Base-by-base conservation (phyloP, 2,329 filamentous ascomycete genomes). In the Rutstroemia sp. region DNA sequence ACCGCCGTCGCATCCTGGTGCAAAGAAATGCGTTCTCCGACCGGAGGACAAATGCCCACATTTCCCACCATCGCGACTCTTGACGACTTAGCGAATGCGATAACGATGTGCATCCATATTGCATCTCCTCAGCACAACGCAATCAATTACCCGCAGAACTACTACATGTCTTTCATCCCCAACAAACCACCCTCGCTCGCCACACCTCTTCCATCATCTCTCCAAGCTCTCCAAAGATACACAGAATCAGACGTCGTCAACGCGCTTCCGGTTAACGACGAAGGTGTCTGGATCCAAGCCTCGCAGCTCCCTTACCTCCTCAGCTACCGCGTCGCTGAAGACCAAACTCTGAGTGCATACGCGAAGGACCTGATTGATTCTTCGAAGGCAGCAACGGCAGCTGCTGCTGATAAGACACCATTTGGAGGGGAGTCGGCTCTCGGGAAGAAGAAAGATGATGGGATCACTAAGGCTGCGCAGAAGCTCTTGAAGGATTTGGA, bases 71-170 rank as follows among this genome's bases (percentile, higher is more conserved):
- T 78, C 58, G 66, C 63, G 27, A 74, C 74, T 0, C 49, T 77
- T 12, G 70, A 73, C 12, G 64, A 71, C 19, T 68, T 79, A 0
- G 65, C 71, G 40, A 73, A 79, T 60, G 74, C 72, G 4, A 65
- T 77, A 25, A 77, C 74, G 21, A 78, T 79, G 76, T 76, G 74
- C 65, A 78, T 79, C 57, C 76, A 79, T 65, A 74, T 77, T 48
- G 77, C 77, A 5, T 70, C 75, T 2, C 75, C 77, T 0, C 75
- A 75, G 59, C 76, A 79, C 64, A 78, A 71, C 3, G 72, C 76
- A 5, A 72, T 79, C 59, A 79, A 79, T 65, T 79, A 79, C 61
- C 68, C 78, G 0, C 77, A 79, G 59, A 72, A 74, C 58, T 79
- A 76, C 65, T 79, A 79, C 67, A 71, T 76, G 58, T 65, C 70